Percentiles rank a stretch among this genome's conserved stretches.
Conservation (phyloP, 805 yeast species). For the Candida sonorensis region DNA sequence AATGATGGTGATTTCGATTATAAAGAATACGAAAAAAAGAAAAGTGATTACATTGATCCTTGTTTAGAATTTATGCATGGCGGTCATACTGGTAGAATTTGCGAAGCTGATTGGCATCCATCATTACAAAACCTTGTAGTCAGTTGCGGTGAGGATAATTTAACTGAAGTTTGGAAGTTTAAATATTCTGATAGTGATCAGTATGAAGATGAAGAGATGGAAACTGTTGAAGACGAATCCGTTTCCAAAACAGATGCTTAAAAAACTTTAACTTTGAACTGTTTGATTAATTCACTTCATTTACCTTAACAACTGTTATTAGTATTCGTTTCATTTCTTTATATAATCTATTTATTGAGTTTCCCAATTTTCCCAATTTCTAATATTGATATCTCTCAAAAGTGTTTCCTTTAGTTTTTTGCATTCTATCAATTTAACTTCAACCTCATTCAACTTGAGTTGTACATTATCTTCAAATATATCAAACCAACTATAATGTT, state of each 20-base stretch:
- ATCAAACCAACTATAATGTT: constrained; percentile 35
- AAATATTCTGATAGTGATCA: constrained; percentile 38
- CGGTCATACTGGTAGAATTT: constrained; percentile 70
- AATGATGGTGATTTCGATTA: constrained; percentile 49
- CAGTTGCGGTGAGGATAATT: constrained; percentile 68
- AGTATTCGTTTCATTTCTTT: too few relatives aligned
- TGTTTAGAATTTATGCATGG: constrained; percentile 77
- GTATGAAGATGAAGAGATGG: constrained; percentile 29
- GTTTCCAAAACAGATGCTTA: too few relatives aligned
- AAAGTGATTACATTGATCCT: constrained; percentile 60
- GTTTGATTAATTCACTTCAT: too few relatives aligned
- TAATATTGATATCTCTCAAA: constrained; percentile 32
- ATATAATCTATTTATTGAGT: too few relatives aligned
- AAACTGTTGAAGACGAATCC: too few relatives aligned
- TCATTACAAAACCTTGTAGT: constrained; percentile 49
- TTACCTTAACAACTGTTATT: too few relatives aligned
- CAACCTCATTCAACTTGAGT: constrained; percentile 24
- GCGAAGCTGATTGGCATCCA: constrained; percentile 67
- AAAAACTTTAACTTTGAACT: too few relatives aligned
- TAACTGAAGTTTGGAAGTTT: constrained; percentile 73
- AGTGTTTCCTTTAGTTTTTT: constrained; percentile 25
- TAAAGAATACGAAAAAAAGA: constrained; percentile 47
- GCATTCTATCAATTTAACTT: constrained; percentile 12
- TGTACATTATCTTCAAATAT: constrained; percentile 31
- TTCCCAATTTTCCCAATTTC: constrained; percentile 26